These are phyloP conservation scores for Emergomyces africanus DNA, from an alignment of 2,329 filamentous ascomycete genomes.

Conservation along the genomic window DNA sequence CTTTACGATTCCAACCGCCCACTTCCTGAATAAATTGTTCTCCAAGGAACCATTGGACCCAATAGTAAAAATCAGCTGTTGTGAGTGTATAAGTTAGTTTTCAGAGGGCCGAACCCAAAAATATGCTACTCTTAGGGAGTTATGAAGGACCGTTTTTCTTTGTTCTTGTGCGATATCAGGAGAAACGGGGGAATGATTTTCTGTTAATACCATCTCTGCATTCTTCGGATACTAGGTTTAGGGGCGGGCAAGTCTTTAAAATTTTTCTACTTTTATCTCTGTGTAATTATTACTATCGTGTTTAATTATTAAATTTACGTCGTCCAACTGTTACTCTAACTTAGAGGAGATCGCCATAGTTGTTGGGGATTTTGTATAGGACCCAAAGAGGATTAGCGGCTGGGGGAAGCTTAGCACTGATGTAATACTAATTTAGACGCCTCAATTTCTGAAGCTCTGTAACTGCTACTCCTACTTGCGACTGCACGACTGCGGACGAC, in stretches of 20 bases:
- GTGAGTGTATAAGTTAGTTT: not conserved
- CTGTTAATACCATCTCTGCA: not conserved
- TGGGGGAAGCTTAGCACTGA: not conserved
- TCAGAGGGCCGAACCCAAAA: not conserved
- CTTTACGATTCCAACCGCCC: constrained; percentile 40
- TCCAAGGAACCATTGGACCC: not conserved
- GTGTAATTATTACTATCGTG: not conserved
- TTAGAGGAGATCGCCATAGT: not conserved
- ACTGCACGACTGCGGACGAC: not conserved
- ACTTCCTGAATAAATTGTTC: constrained; percentile 10
- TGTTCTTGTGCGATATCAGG: not conserved
- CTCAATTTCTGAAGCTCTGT: not conserved
- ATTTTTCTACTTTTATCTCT: too few relatives aligned
- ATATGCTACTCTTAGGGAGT: not conserved
- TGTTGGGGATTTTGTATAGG: not conserved
- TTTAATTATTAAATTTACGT: not conserved
- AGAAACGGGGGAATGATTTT: not conserved
- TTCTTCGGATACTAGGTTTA: not conserved
- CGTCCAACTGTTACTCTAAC: not conserved
- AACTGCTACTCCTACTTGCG: not conserved
- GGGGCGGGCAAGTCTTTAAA: not conserved
- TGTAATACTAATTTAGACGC: not conserved
- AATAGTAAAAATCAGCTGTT: not conserved
- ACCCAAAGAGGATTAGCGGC: not conserved
- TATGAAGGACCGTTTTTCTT: not conserved